Base-by-base conservation (phyloP, 2,329 filamentous ascomycete genomes). In the Allantophomopsis cytisporea region DNA sequence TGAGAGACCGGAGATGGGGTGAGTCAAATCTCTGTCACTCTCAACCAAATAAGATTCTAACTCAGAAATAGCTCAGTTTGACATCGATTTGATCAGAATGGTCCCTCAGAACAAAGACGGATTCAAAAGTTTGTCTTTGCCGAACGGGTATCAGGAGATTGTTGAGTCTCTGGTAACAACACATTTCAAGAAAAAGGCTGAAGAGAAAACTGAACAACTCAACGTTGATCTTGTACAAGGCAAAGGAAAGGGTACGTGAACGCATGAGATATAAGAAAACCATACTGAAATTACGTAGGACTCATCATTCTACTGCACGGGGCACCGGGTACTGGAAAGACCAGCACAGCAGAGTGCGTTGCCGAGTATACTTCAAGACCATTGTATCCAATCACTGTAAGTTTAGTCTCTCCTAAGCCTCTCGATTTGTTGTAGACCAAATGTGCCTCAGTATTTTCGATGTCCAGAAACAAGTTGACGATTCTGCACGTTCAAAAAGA, bases 321-420 rank as follows among this genome's bases (percentile, higher is more conserved):
- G 5, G 61, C 58, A 0, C 65, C 65, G 0, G 65, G 65, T 32
- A 63, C 64, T 6, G 66, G 66, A 21, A 68, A 67, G 56, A 68
- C 65, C 2, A 53, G 64, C 36, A 68, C 65, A 2, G 64, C 64
- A 2, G 76, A 80, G 50, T 76, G 31, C 65, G 63, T 71, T 2
- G 65, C 67, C 1, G 66, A 70, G 53, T 58, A 60, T 45, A 62
- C 64, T 45, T 56, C 55, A 32, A 59, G 62, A 28, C 69, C 68
- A 2, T 58, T 72, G 4, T 69, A 70, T 15, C 30, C 38, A 13
- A 35, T 39, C 13, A 39, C 38, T 39, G 13, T 39, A 32, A n/a
- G 38, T 7, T 39, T 21, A 35, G 8, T 47, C 61, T 0, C 73
- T 84, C 2, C 62, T 84, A 1, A 3, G 10, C 18, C 31, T 14